Evolutionary conservation across 192 early-diverging fungal genomes (phyloP).

Genomic region (Spinellus fusiger): DNA sequence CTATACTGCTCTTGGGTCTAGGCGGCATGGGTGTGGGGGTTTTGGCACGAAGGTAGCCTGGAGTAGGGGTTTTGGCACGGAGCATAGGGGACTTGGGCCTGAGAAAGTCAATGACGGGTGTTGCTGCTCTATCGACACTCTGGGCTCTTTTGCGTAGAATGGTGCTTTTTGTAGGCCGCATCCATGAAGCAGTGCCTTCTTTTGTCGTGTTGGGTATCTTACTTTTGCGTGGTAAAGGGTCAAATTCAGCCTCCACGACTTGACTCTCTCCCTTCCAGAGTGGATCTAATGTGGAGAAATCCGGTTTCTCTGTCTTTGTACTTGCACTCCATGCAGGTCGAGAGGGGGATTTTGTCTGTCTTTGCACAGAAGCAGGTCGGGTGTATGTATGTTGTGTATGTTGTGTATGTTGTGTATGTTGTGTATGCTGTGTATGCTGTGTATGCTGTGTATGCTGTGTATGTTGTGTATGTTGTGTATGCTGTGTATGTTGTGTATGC

Average conservation of each 20-base stretch:
- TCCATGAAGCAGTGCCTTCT: conserved; percentile 11
- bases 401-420: no score
- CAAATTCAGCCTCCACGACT: background rate
- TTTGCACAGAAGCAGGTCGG: background rate
- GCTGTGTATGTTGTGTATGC: no score
- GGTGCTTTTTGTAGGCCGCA: conserved; percentile 30
- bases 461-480: no score
- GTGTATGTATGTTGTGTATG: background rate
- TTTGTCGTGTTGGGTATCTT: background rate
- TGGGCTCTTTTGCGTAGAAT: conserved; percentile 10
- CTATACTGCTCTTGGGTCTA: conserved; percentile 24
- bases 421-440: no score
- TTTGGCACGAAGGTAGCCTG: conserved; percentile 1
- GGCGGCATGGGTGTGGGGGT: conserved; percentile 8
- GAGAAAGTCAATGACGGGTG: conserved; percentile 2
- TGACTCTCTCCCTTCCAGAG: conserved; percentile 7
- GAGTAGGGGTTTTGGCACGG: conserved; percentile 5
- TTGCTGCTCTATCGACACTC: background rate
- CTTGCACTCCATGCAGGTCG: conserved; percentile 6
- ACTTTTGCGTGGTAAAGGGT: background rate
- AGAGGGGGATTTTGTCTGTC: background rate
- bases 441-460: no score
- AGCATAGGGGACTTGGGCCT: conserved; percentile 5
- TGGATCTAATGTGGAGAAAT: conserved; percentile 7
- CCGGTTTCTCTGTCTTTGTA: background rate